Evolutionary conservation across 1,139 yeast species (phyloP).

Genomic region (Blastobotrys serpentis): DNA sequence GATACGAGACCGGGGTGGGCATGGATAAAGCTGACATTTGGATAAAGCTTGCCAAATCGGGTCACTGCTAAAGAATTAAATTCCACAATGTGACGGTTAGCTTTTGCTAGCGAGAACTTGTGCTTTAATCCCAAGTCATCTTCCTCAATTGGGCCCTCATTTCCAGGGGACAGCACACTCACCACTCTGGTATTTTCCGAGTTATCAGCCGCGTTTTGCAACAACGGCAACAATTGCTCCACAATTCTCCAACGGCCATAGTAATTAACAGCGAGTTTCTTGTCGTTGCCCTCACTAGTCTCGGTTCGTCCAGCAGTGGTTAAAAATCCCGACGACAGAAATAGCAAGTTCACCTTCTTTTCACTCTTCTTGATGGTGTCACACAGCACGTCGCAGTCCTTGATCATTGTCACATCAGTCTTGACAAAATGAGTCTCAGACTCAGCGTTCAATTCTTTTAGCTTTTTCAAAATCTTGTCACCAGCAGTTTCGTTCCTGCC

Average conservation of each 20-base stretch:
- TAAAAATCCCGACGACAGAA: conserved; percentile 28
- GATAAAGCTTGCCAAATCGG: conserved; percentile 29
- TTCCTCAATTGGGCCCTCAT: conserved; percentile 23
- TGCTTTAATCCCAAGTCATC: conserved; percentile 30
- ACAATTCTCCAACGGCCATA: conserved; percentile 32
- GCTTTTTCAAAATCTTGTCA: conserved; percentile 24
- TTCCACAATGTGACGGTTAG: conserved; percentile 23
- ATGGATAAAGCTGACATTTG: conserved; percentile 31
- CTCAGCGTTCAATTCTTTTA: conserved; percentile 19
- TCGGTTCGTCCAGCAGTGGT: conserved; percentile 23
- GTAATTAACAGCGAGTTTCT: conserved; percentile 29
- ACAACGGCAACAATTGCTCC: conserved; percentile 27
- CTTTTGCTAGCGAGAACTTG: conserved; percentile 16
- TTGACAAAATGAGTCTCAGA: conserved; percentile 26
- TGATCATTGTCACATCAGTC: conserved; percentile 29
- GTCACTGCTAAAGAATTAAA: conserved; percentile 28
- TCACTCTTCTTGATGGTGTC: conserved; percentile 26
- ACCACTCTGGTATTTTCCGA: conserved; percentile 32
- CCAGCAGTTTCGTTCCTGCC: conserved; percentile 35
- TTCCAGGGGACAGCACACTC: conserved; percentile 30
- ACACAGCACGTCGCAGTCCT: conserved; percentile 27
- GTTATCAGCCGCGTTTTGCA: conserved; percentile 27
- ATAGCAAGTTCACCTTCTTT: conserved; percentile 29
- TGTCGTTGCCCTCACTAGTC: conserved; percentile 33
- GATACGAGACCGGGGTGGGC: conserved; percentile 33